Evolutionary conservation across 1,284 basidiomycete genomes (phyloP).

Genomic region (Ustilago curta): DNA sequence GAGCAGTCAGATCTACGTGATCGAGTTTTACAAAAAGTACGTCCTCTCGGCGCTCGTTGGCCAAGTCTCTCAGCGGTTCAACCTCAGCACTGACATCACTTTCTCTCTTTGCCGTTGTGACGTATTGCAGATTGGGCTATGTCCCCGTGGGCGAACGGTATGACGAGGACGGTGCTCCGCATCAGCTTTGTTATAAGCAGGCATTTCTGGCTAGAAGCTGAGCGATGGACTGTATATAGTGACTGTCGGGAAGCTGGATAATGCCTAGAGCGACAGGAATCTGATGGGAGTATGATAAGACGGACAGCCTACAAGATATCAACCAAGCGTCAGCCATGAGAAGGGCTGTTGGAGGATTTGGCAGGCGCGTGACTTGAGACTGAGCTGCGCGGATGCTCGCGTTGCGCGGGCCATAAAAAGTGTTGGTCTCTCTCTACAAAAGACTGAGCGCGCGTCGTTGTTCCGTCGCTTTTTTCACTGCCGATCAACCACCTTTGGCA

Average conservation of each 20-base stretch:
- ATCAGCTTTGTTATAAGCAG: conserved; percentile 47
- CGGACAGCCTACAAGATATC: neutral
- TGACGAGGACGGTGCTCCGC: conserved; percentile 48
- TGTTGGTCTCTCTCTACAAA: neutral
- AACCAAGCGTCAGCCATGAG: neutral
- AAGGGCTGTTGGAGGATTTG: neutral
- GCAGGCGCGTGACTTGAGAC: conserved; percentile 2
- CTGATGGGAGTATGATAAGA: neutral
- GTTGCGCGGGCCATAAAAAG: neutral
- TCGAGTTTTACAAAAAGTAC: conserved; percentile 45
- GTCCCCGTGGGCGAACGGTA: conserved; percentile 38
- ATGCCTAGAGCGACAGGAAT: neutral
- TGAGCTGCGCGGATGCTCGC: conserved; percentile 3
- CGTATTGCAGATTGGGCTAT: conserved; percentile 34
- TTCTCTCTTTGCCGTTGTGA: neutral
- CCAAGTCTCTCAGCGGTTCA: neutral
- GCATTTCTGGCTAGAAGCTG: conserved; percentile 23
- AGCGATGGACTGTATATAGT: neutral
- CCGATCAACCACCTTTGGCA: neutral
- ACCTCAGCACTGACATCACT: neutral
- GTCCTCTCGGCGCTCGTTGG: neutral
- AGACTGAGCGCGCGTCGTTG: conserved; percentile 10
- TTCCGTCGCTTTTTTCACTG: neutral
- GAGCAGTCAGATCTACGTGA: conserved; percentile 49
- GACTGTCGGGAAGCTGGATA: neutral